Evolutionary conservation across 345 rosid species (phyloP).

Genomic region (Camelina sativa): DNA sequence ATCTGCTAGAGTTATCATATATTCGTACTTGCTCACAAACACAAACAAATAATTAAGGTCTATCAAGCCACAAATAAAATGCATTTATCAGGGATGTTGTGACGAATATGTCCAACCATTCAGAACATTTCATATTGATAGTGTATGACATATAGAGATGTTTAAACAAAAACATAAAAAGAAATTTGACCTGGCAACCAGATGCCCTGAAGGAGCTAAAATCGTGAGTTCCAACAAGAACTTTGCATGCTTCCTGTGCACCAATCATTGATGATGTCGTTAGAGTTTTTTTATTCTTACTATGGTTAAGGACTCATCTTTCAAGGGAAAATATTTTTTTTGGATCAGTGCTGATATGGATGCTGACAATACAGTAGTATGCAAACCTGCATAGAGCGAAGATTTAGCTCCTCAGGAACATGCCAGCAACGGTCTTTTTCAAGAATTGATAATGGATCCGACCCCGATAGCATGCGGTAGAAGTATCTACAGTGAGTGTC

Average conservation of each 20-base stretch:
- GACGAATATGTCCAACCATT: background rate
- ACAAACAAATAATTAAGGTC: background rate
- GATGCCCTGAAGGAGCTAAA: conserved; percentile 96
- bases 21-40: background rate
- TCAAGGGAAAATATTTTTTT: background rate
- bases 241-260: conserved; percentile 88
- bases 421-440: conserved; percentile 90
- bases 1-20: conserved; percentile 1
- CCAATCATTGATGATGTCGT: conserved; percentile 16
- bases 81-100: background rate
- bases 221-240: conserved; percentile 86
- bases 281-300: conserved; percentile 6
- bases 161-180: conserved; percentile 21
- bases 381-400: conserved; percentile 81
- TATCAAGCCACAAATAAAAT: conserved; percentile 10
- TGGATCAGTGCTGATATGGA: conserved; percentile 22
- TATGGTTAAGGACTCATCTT: background rate
- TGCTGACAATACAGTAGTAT: conserved; percentile 20
- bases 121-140: conserved; percentile 23
- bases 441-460: conserved; percentile 71
- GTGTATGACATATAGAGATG: conserved; percentile 3
- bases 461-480: conserved; percentile 77
- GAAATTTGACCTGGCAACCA: conserved; percentile 75
- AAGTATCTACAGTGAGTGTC: conserved; percentile 61
- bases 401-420: conserved; percentile 71